Percentiles rank a stretch among this genome's conserved stretches.
Conservation (phyloP, 2,329 filamentous ascomycete species). For the Didymella keratinophila region DNA sequence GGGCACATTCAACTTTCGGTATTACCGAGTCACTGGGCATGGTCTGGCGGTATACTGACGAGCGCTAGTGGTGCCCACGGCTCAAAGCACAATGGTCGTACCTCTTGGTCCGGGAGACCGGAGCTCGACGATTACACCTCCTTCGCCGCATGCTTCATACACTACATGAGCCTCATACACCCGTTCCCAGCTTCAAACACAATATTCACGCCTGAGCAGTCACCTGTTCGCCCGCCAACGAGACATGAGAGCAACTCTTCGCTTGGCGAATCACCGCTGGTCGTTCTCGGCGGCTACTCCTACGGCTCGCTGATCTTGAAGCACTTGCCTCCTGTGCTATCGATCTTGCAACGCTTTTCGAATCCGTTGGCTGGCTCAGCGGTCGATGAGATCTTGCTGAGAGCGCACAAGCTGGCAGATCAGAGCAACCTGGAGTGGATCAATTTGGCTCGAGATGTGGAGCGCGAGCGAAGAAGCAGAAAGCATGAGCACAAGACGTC, state of each 20-base stretch:
- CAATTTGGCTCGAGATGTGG: constrained; percentile 30
- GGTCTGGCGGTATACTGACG: constrained; percentile 7
- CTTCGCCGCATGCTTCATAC: constrained; percentile 78
- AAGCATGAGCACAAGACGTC: constrained; percentile 34
- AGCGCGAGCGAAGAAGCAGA: constrained; percentile 41
- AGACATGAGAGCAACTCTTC: background rate
- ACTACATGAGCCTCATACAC: constrained; percentile 71
- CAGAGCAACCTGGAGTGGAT: constrained; percentile 63
- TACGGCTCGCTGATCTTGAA: constrained; percentile 86
- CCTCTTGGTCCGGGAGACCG: constrained; percentile 84
- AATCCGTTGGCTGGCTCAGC: constrained; percentile 62
- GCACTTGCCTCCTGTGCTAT: constrained; percentile 67
- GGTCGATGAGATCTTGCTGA: constrained; percentile 72
- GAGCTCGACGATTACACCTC: constrained; percentile 85
- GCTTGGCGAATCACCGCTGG: constrained; percentile 23
- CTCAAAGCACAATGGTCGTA: constrained; percentile 70
- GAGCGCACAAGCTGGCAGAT: constrained; percentile 72
- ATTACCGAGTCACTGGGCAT: constrained; percentile 25
- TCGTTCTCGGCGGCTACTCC: constrained; percentile 82
- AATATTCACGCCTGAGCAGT: constrained; percentile 27
- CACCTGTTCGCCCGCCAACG: constrained; percentile 17
- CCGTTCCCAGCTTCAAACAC: constrained; percentile 30
- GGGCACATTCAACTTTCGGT: constrained; percentile 93
- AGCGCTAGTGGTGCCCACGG: constrained; percentile 73
- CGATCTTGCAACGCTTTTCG: constrained; percentile 67